Evolutionary conservation across 352 stramenopile genomes (phyloP).

Genomic region (Phytophthora podocarpi): DNA sequence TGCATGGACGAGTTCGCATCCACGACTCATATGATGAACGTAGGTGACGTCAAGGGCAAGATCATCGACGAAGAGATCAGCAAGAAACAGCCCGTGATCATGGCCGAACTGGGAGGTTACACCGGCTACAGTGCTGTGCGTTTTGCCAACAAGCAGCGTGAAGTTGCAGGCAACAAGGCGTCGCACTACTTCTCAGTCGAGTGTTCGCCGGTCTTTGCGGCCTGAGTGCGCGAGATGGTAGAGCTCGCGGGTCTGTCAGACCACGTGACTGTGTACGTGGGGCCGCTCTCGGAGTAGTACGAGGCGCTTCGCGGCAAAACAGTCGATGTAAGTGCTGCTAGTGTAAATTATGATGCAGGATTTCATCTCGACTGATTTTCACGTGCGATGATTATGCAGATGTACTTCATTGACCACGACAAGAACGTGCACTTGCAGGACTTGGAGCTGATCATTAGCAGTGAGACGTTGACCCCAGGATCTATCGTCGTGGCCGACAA

Average conservation of each 20-base stretch:
- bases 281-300: conserved; percentile 41
- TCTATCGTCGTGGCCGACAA: conserved; percentile 55
- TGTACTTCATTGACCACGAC: conserved; percentile 61
- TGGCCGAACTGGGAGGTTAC: conserved; percentile 52
- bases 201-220: conserved; percentile 44
- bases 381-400: conserved; percentile 8
- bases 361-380: not conserved
- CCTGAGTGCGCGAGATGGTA: conserved; percentile 50
- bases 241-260: conserved; percentile 42
- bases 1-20: conserved; percentile 44
- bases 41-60: conserved; percentile 41
- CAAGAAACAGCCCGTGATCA: conserved; percentile 37
- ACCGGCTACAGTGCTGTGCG: conserved; percentile 54
- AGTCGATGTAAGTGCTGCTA: conserved; percentile 41
- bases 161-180: conserved; percentile 19
- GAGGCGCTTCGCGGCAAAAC: conserved; percentile 36
- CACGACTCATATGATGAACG: conserved; percentile 50
- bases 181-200: conserved; percentile 61
- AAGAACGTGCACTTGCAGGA: conserved; percentile 52
- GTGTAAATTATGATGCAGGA: no score
- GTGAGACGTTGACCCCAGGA: conserved; percentile 36
- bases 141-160: conserved; percentile 49
- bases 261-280: conserved; percentile 46
- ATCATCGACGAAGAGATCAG: conserved; percentile 46
- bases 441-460: conserved; percentile 48